Evolutionary conservation across 163 green algal species (phyloP), one percentile per base, ranked within the genome.

Genomic region (Volvox carteri): DNA sequence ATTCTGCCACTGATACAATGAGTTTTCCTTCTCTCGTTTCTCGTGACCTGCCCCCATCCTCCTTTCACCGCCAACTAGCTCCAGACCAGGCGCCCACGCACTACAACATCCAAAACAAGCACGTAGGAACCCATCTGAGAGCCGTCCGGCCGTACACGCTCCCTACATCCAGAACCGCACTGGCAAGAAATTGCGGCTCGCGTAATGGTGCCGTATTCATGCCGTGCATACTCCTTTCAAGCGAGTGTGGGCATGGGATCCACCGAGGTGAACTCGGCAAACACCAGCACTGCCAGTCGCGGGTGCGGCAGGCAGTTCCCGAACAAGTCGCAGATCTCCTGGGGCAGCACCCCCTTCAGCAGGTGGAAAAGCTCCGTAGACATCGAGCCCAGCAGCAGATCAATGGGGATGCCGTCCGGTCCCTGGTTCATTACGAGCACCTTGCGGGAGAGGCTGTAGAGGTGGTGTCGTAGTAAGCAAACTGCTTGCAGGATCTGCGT

Each of bases 331-430:
- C 85, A 70, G 33, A 93, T 87, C 35, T 91, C 80, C 77, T 91
- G 70, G n/a, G 70, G 78, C 44, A 90, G 65, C 48, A 90, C 58
- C 1, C 33, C 37, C 81, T 84, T 87, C 33, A 95, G 78, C 21
- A 95, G 62, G 54, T 87, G 70, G 42, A 86, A 89, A 0, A 95
- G 90, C 80, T 95, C 92, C 11, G 80, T 89, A 44, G 89, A 93
- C 83, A 95, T 88, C 48, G 84, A 90, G 35, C 92, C 92, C 25
- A 95, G 90, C 11, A 95, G 86, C 72, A 95, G 85, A 77, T 95
- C 92, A 7, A 95, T 76, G 33, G 92, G 91, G n/a, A 94, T 86
- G 35, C 86, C 87, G 12, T 95, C 92, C 11, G 77, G 58, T 1
- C 84, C 84, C 68, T 92, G 81, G 86, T 90, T 89, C 74, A 93